Evolutionary conservation across 1,284 basidiomycete species (phyloP).

Genomic region (Melampsora abietis-canadensis): DNA sequence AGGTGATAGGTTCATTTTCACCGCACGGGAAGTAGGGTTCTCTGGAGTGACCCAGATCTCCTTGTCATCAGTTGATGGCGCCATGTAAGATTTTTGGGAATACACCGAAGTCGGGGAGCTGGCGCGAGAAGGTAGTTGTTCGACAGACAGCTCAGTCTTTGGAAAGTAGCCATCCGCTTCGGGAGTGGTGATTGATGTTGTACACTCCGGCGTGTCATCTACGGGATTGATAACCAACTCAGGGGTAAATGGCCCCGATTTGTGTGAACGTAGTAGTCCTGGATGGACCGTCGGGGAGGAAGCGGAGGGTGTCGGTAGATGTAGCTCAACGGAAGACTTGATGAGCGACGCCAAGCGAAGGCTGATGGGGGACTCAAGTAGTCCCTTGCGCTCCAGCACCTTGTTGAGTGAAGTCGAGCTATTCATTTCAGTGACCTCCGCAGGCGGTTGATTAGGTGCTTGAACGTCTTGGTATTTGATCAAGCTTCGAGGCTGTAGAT

Average conservation of each 20-base stretch:
- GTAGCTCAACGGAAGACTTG: not conserved
- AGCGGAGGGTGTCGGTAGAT: not conserved
- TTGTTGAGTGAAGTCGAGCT: not conserved
- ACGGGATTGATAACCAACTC: not conserved
- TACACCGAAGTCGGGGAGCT: not conserved
- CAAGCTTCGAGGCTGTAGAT: not conserved
- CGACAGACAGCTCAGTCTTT: not conserved
- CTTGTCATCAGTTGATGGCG: not conserved
- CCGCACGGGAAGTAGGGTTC: slow-evolving; percentile 10
- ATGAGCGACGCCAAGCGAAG: not conserved
- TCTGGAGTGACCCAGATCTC: slow-evolving; percentile 6
- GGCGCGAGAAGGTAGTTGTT: not conserved
- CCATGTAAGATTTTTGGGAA: not conserved
- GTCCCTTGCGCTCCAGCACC: not conserved
- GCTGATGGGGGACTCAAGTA: not conserved
- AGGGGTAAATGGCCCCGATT: slow-evolving; percentile 2
- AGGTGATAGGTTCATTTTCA: slow-evolving; percentile 19
- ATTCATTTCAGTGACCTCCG: not conserved
- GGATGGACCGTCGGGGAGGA: not conserved
- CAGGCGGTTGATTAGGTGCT: not conserved
- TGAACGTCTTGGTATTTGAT: not conserved
- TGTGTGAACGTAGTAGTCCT: not conserved
- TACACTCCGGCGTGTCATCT: not conserved
- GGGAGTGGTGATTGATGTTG: not conserved
- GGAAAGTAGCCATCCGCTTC: not conserved